Evolutionary conservation across 768 basidiomycete genomes (phyloP).

Genomic region (Hygrocybe punicea): DNA sequence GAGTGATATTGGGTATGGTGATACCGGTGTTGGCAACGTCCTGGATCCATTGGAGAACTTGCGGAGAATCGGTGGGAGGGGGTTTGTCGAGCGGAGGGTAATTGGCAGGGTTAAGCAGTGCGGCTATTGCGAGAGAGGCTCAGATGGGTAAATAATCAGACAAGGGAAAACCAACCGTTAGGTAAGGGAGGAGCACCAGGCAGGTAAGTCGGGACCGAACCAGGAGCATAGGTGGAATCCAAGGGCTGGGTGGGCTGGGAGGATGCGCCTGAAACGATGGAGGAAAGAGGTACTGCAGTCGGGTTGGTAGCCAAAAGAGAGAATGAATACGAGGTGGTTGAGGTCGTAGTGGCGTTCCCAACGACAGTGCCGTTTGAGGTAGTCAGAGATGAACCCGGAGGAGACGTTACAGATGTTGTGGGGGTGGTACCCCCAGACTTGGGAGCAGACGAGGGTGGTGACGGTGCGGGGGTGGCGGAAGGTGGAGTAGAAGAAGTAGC

Average conservation of each 20-base stretch:
- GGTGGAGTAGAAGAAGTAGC: constrained; percentile 7
- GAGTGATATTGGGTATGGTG: constrained; percentile 51
- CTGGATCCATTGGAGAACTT: constrained; percentile 69
- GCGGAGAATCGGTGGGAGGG: constrained; percentile 57
- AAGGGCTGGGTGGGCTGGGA: constrained; percentile 46
- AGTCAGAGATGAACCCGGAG: constrained; percentile 17
- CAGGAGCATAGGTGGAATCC: constrained; percentile 46
- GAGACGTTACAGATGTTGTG: constrained; percentile 7
- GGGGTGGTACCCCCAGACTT: constrained; percentile 9
- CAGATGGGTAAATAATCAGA: background rate
- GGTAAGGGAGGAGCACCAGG: constrained; percentile 60
- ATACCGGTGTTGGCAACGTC: constrained; percentile 57
- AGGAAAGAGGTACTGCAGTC: constrained; percentile 55
- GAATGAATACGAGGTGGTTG: constrained; percentile 41
- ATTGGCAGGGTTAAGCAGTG: constrained; percentile 44
- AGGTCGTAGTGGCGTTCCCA: constrained; percentile 10
- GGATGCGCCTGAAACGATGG: constrained; percentile 44
- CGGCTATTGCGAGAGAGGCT: constrained; percentile 30
- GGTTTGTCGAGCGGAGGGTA: constrained; percentile 66
- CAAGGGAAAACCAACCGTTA: constrained; percentile 36
- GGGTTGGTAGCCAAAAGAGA: constrained; percentile 52
- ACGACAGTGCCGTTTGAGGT: constrained; percentile 15
- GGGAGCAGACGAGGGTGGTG: constrained; percentile 4
- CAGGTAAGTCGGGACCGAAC: constrained; percentile 49
- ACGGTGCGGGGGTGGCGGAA: constrained; percentile 6